Conservation (phyloP, 257 asterid species). For the Striga asiatica region DNA sequence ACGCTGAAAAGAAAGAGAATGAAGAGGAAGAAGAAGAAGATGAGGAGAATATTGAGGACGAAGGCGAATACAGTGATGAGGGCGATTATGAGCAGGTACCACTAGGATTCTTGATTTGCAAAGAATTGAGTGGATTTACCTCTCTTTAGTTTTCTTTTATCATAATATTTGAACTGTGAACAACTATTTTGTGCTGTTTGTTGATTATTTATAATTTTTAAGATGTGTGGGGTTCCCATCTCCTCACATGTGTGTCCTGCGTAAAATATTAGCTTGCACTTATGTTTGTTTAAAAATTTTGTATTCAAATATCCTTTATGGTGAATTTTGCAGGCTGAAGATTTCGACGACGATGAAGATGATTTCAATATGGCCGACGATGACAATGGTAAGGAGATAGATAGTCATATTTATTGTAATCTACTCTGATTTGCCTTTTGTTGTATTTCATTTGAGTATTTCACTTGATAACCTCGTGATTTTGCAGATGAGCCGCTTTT, state of each 20-base stretch:
- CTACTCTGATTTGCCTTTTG: too few species aligned
- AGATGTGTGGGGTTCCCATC: neutral
- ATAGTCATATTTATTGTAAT: too few species aligned
- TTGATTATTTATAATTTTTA: neutral
- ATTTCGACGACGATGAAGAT: slow-evolving; percentile 73
- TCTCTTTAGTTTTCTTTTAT: neutral
- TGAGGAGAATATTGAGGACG: slow-evolving; percentile 31
- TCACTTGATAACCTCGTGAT: too few species aligned
- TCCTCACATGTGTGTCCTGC: neutral
- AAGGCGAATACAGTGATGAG: slow-evolving; percentile 44
- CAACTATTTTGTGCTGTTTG: neutral
- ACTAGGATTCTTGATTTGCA: neutral
- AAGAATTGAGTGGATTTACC: neutral
- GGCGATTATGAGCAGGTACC: slow-evolving; percentile 65
- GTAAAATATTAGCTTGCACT: too few species aligned
- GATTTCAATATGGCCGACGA: slow-evolving; percentile 53
- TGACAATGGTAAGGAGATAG: slow-evolving; percentile 42
- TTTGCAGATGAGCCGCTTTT: too few species aligned
- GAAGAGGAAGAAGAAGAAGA: slow-evolving; percentile 51
- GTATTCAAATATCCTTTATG: too few species aligned
- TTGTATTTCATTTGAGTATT: too few species aligned
- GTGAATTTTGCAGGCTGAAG: slow-evolving; percentile 27
- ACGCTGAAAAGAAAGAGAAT: slow-evolving; percentile 33
- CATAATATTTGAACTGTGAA: too few species aligned
- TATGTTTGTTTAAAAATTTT: slow-evolving; percentile 1